Evolutionary conservation across 371 early-diverging fungal genomes (phyloP), one percentile per base, ranked within the genome.

Genomic region (Syncephalastrum racemosum): DNA sequence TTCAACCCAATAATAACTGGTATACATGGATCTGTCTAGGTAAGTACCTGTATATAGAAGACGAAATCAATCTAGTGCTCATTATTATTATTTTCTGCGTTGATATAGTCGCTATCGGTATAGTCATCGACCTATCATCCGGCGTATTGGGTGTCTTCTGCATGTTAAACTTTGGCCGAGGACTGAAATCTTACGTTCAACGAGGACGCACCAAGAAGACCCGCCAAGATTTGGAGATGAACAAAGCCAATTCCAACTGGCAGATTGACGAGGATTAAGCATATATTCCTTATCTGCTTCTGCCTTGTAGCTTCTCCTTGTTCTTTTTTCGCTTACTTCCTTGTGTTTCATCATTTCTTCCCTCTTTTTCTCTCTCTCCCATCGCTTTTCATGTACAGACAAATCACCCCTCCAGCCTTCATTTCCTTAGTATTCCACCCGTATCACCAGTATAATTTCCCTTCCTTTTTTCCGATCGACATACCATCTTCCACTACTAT

Each of bases 1-100:
- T 78, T 40, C 57, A 66, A 25, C 73, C 75, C 12, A 60, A 62
- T 27, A 73, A 78, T 25, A 67, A 65, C n/a, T 78, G 79, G 79
- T 78, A 74, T 54, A 72, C 73, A 3, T 78, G 75, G 79, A 78
- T 74, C 46, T 63, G 58, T 16, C 59, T 78, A 44, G 71, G 71
- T 75, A 71, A 60, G 62, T 43, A 10, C 12, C 6, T 31, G 10
- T 12, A 31, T 12, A 31, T n/a, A n/a, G n/a, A 40, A 43, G 2
- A 19, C 14, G 20, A 16, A 25, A 1, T 0, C 45, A 2, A 8
- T 14, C 16, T 24, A n/a, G n/a, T 42, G 12, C 25, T 53, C 2
- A 16, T 22, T 16, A 16, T 50, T 4, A 3, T 50, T 41, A 12
- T 50, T 43, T 56, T 41, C 16, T n/a, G 3, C 42, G 15, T 54